Conservation (phyloP, 768 basidiomycete genomes). For the Pisolithus marmoratus region DNA sequence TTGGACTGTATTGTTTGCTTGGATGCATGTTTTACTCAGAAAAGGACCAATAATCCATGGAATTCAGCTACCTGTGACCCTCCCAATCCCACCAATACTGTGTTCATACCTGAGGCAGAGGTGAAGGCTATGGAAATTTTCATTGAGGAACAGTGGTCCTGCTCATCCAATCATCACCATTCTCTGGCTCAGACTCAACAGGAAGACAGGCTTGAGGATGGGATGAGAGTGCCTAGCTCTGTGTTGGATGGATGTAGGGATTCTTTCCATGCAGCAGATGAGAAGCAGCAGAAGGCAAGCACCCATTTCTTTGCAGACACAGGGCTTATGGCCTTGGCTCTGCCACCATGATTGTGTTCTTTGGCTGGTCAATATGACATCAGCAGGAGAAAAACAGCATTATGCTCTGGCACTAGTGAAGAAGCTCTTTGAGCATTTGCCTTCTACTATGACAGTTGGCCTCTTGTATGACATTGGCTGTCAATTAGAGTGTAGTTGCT, state of each 20-base stretch:
- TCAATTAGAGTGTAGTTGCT: constrained; percentile 2
- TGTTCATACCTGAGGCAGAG: constrained; percentile 12
- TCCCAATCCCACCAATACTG: neutral
- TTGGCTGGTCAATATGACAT: constrained; percentile 15
- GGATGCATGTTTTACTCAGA: constrained; percentile 33
- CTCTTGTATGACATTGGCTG: constrained; percentile 5
- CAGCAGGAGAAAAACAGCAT: constrained; percentile 13
- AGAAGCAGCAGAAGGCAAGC: constrained; percentile 15
- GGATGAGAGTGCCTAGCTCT: constrained; percentile 22
- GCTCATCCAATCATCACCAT: neutral
- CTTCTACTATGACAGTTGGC: constrained; percentile 1
- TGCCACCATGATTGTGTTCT: constrained; percentile 15
- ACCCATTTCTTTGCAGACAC: constrained; percentile 10
- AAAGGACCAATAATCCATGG: constrained; percentile 12
- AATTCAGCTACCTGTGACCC: constrained; percentile 2
- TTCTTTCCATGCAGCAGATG: constrained; percentile 20
- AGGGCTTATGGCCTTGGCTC: constrained; percentile 12
- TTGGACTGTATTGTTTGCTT: constrained; percentile 25
- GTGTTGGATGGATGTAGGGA: constrained; percentile 29
- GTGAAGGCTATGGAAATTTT: constrained; percentile 15
- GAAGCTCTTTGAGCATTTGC: neutral
- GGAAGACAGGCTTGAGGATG: constrained; percentile 12
- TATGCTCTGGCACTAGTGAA: constrained; percentile 4
- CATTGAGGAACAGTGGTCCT: neutral
- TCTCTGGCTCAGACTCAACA: neutral